Percentiles rank a stretch among this genome's conserved stretches.
Conservation (phyloP, 331 rosid species). For the Arachis monticola region DNA sequence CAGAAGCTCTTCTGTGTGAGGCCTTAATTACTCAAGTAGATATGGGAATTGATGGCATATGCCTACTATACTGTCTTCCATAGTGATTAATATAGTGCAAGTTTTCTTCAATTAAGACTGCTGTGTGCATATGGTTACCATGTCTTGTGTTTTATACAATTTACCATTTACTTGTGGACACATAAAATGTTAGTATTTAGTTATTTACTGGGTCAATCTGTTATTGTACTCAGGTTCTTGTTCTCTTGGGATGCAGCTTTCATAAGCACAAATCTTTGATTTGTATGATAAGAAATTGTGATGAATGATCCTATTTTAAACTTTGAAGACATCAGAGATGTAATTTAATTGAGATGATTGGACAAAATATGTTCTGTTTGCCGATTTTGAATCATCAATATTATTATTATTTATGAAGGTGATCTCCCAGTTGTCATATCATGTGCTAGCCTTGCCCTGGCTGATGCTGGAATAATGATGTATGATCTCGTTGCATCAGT, state of each 20-base stretch:
- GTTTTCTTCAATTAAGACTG: too few relatives aligned
- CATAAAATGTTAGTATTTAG: too few relatives aligned
- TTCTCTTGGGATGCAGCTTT: constrained; percentile 16
- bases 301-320: constrained; percentile 5
- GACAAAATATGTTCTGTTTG: not conserved
- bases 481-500: constrained; percentile 90
- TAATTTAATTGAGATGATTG: not conserved
- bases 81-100: too few relatives aligned
- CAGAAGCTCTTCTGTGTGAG: too few relatives aligned
- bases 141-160: too few relatives aligned
- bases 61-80: too few relatives aligned
- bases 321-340: constrained; percentile 25
- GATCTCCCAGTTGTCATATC: constrained; percentile 95
- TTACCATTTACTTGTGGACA: too few relatives aligned
- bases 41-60: too few relatives aligned
- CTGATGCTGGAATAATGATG: constrained; percentile 98
- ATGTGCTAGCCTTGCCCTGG: constrained; percentile 97
- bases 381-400: constrained; percentile 25
- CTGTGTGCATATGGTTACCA: too few relatives aligned
- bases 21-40: too few relatives aligned
- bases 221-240: constrained; percentile 9
- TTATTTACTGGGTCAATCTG: not conserved
- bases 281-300: constrained; percentile 1
- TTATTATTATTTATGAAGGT: constrained; percentile 53
- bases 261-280: constrained; percentile 4